Base-by-base conservation (phyloP, 306 rosid species). In the Prosopis cineraria region DNA sequence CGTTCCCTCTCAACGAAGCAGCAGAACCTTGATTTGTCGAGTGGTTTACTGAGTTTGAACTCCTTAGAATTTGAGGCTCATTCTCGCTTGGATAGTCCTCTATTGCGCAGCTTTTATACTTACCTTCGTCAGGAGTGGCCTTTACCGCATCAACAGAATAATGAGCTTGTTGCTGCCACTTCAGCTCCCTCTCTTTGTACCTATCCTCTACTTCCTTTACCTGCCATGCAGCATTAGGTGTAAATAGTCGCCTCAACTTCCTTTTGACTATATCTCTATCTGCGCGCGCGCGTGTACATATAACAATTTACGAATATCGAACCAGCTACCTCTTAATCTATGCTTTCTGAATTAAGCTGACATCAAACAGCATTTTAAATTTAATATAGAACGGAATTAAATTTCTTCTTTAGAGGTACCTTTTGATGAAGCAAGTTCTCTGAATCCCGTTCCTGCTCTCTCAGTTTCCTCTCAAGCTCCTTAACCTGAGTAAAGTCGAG, bases 391-490 rank as follows among this genome's bases (percentile, higher is more conserved):
- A 33, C 74, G 53, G 65, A 80, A 13, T n/a, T 27, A 29, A 19
- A 34, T 22, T 72, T 52, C 70, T 70, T 25, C 20, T 65, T 24
- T 19, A 20, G 36, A 66, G 24, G 30, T 50, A 93, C 98, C 96
- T 88, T 91, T 60, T 88, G 91, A 74, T 78, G 82, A 77, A 89
- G 90, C 78, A 87, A 55, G 69, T 84, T 68, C 68, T 86, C 89
- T 56, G 88, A 79, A 53, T 55, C 80, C 71, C 73, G 87, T 74
- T 90, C 93, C 70, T 89, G 87, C 77, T 90, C 96, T 81, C 68
- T 89, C 78, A 93, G 75, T 88, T 88, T 90, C 74, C 78, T 86
- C 87, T 93, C 96, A 20, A 90, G 89, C 69, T 89, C 98, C 58
- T 75, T 80, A 45, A 93, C 75, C 98, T 93, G 79, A 78, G 72